Percentiles rank a stretch among this genome's conserved stretches.
phyloP scores from a whole-genome alignment of 805 yeast species.

The Saturnispora halmiae region DNA sequence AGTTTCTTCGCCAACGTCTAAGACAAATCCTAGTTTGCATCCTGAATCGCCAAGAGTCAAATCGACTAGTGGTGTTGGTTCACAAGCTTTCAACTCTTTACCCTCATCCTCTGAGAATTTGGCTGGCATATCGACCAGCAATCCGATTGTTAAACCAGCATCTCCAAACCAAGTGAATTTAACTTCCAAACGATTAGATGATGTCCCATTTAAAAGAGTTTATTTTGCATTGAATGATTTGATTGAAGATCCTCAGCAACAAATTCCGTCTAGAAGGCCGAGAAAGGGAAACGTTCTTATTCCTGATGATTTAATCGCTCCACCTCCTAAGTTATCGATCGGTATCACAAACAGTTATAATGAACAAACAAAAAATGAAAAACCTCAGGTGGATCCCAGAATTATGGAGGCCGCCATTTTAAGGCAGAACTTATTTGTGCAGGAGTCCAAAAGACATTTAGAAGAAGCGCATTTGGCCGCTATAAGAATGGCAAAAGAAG shows the following conservation, averaged over 20 bases:
- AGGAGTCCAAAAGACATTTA: constrained; percentile 64
- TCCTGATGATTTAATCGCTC: constrained; percentile 59
- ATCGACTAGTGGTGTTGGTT: neutral
- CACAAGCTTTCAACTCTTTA: neutral
- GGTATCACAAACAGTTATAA: constrained; percentile 52
- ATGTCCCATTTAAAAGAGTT: constrained; percentile 36
- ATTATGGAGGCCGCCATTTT: constrained; percentile 52
- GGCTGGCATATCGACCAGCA: neutral
- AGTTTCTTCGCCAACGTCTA: constrained; percentile 7
- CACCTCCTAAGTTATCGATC: constrained; percentile 53
- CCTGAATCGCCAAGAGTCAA: neutral
- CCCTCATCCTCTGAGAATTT: neutral
- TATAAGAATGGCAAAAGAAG: constrained; percentile 59
- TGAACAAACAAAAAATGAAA: constrained; percentile 23
- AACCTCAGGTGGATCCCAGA: constrained; percentile 32
- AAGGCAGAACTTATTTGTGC: constrained; percentile 41
- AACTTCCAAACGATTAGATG: constrained; percentile 17
- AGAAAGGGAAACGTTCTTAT: constrained; percentile 44
- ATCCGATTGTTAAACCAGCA: neutral
- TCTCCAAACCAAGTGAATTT: neutral
- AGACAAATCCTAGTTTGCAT: neutral
- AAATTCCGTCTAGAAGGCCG: constrained; percentile 50
- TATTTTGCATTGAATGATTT: constrained; percentile 42
- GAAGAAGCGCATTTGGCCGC: constrained; percentile 71
- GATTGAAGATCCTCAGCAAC: constrained; percentile 49